phyloP scores from a whole-genome alignment of 495 filamentous ascomycete genomes.

The Annulohypoxylon bovei region DNA sequence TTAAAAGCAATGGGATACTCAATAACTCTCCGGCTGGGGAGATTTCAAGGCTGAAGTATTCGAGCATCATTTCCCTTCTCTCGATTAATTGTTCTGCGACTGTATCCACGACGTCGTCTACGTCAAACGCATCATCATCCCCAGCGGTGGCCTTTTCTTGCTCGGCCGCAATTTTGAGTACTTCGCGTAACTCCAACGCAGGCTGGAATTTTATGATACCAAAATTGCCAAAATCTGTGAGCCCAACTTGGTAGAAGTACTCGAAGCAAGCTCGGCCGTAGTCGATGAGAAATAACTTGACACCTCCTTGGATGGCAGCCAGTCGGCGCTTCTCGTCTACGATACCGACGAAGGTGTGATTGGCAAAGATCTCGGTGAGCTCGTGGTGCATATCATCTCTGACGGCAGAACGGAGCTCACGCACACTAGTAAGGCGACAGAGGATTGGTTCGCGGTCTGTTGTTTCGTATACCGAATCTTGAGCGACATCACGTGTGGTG shows the following conservation, averaged over 20 bases:
- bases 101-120: constrained; percentile 69
- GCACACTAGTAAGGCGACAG: constrained; percentile 81
- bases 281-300: constrained; percentile 93
- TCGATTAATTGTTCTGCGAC: constrained; percentile 72
- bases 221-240: constrained; percentile 97
- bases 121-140: constrained; percentile 68
- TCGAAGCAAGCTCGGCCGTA: constrained; percentile 89
- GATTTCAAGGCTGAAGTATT: constrained; percentile 92
- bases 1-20: constrained; percentile 84
- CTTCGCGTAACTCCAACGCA: constrained; percentile 72
- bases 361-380: constrained; percentile 87
- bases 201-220: constrained; percentile 84
- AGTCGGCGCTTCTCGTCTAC: constrained; percentile 89
- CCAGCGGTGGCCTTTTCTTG: constrained; percentile 64
- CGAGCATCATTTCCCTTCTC: constrained; percentile 83
- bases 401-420: constrained; percentile 80
- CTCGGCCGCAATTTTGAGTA: constrained; percentile 78
- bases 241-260: constrained; percentile 95
- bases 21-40: constrained; percentile 78
- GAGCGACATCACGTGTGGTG: constrained; percentile 34
- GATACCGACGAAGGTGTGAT: constrained; percentile 92
- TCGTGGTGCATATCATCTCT: constrained; percentile 87
- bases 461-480: constrained; percentile 73
- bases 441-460: constrained; percentile 72
- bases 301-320: constrained; percentile 90